Percentiles rank a stretch among this genome's conserved stretches.
Conservation (phyloP, 1,284 basidiomycete species). For the Trametes hirsuta region DNA sequence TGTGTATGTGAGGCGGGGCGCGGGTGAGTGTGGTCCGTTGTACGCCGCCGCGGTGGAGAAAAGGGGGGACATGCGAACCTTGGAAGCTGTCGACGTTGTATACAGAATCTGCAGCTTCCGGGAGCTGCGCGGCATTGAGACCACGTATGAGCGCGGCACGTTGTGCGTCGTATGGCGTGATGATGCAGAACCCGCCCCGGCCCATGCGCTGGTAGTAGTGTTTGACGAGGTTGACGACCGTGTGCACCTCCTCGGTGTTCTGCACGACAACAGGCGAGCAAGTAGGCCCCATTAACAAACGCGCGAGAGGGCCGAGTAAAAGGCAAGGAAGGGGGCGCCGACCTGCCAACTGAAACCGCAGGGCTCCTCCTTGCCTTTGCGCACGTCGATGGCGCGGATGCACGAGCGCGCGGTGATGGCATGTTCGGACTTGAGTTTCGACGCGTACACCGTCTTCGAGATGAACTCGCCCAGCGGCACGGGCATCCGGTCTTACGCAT, state of each 20-base stretch:
- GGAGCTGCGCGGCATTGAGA: conserved; percentile 48
- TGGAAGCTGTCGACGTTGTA: conserved; percentile 74
- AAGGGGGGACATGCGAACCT: conserved; percentile 40
- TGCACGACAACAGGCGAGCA: conserved; percentile 23
- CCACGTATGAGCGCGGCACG: conserved; percentile 50
- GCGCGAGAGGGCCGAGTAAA: background rate
- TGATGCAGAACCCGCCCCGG: conserved; percentile 53
- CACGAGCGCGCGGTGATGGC: conserved; percentile 30
- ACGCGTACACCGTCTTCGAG: conserved; percentile 45
- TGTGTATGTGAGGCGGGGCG: conserved; percentile 10
- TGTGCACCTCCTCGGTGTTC: conserved; percentile 47
- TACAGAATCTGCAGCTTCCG: conserved; percentile 48
- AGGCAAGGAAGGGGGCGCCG: conserved; percentile 7
- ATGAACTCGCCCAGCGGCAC: conserved; percentile 50
- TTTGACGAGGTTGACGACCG: conserved; percentile 42
- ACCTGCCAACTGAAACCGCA: conserved; percentile 49
- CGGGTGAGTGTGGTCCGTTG: background rate
- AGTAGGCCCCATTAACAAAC: background rate
- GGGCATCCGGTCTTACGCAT: conserved; percentile 54
- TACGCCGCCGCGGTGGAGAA: background rate
- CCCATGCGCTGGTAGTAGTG: conserved; percentile 30
- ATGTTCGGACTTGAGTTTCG: conserved; percentile 42
- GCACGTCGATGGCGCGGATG: conserved; percentile 45
- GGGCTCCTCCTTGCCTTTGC: conserved; percentile 40
- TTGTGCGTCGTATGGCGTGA: conserved; percentile 75